Evolutionary conservation across 2,329 filamentous ascomycete genomes (phyloP).

Genomic region (Hymenoscyphus repandus): DNA sequence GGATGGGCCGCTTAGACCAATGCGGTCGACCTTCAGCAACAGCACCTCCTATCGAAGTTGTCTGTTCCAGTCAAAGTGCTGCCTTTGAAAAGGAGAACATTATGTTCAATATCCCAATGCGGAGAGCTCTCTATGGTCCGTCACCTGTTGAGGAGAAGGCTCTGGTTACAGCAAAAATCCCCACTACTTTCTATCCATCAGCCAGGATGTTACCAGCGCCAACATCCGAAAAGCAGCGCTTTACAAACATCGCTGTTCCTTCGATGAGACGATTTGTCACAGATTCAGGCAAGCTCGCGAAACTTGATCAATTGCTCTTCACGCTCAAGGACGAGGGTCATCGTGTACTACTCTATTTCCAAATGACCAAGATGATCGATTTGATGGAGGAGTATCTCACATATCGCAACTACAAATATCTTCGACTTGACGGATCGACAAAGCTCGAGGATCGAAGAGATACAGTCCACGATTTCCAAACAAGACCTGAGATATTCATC

Average conservation of each 20-base stretch:
- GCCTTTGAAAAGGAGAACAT: conserved; percentile 62
- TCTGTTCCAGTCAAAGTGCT: conserved; percentile 63
- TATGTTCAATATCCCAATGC: conserved; percentile 73
- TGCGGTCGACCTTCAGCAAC: conserved; percentile 73
- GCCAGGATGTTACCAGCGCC: conserved; percentile 68
- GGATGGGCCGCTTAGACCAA: conserved; percentile 74
- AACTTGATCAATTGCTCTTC: conserved; percentile 80
- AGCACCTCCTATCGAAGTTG: conserved; percentile 80
- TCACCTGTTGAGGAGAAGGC: conserved; percentile 62
- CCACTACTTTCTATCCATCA: conserved; percentile 58
- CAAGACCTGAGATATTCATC: conserved; percentile 88
- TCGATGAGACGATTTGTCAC: conserved; percentile 98
- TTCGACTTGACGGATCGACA: conserved; percentile 90
- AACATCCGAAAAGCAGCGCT: conserved; percentile 74
- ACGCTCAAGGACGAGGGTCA: conserved; percentile 89
- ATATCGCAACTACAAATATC: conserved; percentile 98
- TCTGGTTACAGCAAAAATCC: conserved; percentile 68
- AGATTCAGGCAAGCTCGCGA: conserved; percentile 92
- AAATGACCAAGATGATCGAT: conserved; percentile 99
- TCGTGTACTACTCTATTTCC: conserved; percentile 95
- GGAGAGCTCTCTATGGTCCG: conserved; percentile 68
- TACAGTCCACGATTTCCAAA: conserved; percentile 95
- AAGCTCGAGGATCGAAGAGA: conserved; percentile 96
- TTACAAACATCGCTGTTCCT: conserved; percentile 86
- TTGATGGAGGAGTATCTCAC: conserved; percentile 98